Base-by-base conservation (phyloP, 306 rosid species). In the Lathyrus sativus region DNA sequence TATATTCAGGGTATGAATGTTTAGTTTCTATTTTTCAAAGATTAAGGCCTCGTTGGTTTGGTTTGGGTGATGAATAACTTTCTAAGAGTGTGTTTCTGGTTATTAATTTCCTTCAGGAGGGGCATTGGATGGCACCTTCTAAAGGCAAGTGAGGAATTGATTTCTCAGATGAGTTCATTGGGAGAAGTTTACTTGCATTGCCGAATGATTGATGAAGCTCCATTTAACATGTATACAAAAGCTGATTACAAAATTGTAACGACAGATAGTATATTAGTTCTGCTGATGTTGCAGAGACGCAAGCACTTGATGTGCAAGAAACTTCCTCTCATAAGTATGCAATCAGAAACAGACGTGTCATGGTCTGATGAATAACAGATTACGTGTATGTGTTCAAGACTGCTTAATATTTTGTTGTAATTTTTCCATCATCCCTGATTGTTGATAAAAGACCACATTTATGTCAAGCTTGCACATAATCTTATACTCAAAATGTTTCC, bases 101-200 rank as follows among this genome's bases (percentile, higher is more conserved):
- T 68, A 19, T 82, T 46, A 14, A 46, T 14, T 68, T 45, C 17
- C 50, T 69, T 67, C 87, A 93, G 98, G 87, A 93, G 89, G 83
- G 97, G 91, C 74, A 88, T 93, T 70, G 98, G 98, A 50, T 86
- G 96, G 98, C 98, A 90, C 87, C 96, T 93, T 81, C 82, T 93
- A 48, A 86, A 85, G 84, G 97, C 96, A 37, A 76, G 96, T 48
- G 98, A 93, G 80, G 97, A 93, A 65, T 73, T 93, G 50, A 86
- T 90, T 64, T 86, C 87, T 43, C 84, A 62, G 78, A 82, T 84
- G 90, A 86, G 82, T 81, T 75, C 85, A 48, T 66, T 96, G 72
- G 81, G 83, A 66, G 96, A 90, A 70, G 87, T 78, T 70, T 90
- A 90, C 79, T 80, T 90, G 84, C 96, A 90, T 71, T 93, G 98